Conservation (phyloP, 225 moss, liverwort and hornwort genomes). For the Thuidium tamariscinum region DNA sequence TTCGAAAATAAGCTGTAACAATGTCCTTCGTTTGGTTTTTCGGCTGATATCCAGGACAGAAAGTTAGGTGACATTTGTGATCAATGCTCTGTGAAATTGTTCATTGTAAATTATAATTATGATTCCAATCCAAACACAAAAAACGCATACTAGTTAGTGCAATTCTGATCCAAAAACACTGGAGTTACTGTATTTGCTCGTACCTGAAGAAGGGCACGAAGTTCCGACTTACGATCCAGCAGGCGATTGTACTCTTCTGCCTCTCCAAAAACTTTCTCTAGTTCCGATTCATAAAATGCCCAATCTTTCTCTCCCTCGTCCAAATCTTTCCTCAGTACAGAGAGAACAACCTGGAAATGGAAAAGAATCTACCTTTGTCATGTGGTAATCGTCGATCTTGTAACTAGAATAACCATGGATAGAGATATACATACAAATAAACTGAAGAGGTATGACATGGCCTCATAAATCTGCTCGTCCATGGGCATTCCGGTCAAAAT, state of each 20-base stretch:
- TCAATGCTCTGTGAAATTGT: neutral
- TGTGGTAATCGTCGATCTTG: neutral
- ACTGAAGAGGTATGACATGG: neutral
- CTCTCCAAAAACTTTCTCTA: conserved; percentile 42
- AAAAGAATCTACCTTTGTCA: neutral
- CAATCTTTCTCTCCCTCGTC: conserved; percentile 31
- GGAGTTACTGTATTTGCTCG: neutral
- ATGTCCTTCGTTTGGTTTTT: conserved; percentile 19
- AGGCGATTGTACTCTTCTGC: conserved; percentile 11
- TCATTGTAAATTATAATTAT: neutral
- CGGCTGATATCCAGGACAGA: conserved; percentile 18
- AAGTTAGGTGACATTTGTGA: neutral
- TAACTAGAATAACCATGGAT: neutral
- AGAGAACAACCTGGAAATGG: conserved; percentile 52
- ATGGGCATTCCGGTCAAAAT: neutral
- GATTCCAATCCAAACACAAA: neutral
- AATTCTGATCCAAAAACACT: neutral
- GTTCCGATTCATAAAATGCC: conserved; percentile 26
- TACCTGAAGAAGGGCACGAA: conserved; percentile 44
- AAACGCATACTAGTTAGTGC: neutral
- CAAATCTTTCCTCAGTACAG: conserved; percentile 25
- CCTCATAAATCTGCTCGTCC: neutral
- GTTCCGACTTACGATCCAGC: conserved; percentile 46
- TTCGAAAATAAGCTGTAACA: conserved; percentile 23
- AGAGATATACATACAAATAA: neutral